Conservation (phyloP, 441 rosid species). For the Arabidopsis lyrata region DNA sequence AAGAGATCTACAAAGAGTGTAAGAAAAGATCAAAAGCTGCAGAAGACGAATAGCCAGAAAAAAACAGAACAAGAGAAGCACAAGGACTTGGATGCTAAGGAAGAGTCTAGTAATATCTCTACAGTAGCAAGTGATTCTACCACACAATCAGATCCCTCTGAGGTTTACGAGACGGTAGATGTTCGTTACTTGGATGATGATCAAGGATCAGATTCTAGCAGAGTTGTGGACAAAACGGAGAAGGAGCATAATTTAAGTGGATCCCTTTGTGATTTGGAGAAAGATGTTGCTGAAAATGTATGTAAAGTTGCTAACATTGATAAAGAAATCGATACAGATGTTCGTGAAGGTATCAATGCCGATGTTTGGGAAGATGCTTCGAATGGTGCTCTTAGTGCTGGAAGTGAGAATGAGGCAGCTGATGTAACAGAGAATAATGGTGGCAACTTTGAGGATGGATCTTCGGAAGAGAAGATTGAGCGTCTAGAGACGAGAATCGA, state of each 20-base stretch:
- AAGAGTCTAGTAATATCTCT: constrained; percentile 18
- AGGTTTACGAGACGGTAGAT: constrained; percentile 21
- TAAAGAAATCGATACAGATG: constrained; percentile 47
- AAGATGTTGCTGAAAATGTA: constrained; percentile 26
- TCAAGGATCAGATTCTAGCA: constrained; percentile 2
- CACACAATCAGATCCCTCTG: constrained; percentile 23
- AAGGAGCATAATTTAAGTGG: background rate
- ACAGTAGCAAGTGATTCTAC: constrained; percentile 19
- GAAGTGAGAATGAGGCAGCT: constrained; percentile 61
- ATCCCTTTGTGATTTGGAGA: background rate
- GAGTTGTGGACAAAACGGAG: constrained; percentile 7
- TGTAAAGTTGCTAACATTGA: constrained; percentile 10
- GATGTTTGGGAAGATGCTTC: constrained; percentile 62
- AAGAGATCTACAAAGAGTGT: constrained; percentile 40
- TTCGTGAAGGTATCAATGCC: constrained; percentile 52
- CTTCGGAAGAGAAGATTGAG: constrained; percentile 46
- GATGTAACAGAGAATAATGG: constrained; percentile 55
- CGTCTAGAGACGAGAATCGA: constrained; percentile 73
- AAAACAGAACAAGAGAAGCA: constrained; percentile 31
- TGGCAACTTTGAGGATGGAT: constrained; percentile 53
- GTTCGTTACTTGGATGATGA: constrained; percentile 37
- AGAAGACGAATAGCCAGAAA: constrained; percentile 33
- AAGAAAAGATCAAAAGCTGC: constrained; percentile 40
- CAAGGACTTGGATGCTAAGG: constrained; percentile 28
- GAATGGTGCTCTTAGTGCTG: constrained; percentile 53